Conservation (phyloP, 2,329 filamentous ascomycete genomes). For the Phaeosphaeriaceae sp. region DNA sequence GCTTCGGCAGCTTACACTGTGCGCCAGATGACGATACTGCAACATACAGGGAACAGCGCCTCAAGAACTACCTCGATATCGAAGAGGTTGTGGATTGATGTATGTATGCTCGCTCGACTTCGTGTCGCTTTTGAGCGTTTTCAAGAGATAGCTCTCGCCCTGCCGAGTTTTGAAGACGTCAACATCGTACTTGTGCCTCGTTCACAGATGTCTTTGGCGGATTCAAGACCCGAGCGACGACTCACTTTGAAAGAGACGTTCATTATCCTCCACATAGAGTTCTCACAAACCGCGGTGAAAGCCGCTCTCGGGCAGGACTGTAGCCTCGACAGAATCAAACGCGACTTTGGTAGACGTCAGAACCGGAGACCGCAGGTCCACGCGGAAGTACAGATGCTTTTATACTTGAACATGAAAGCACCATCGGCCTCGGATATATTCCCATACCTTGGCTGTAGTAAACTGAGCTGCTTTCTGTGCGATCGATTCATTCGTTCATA, state of each 20-base stretch:
- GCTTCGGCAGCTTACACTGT: background rate
- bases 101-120: slow-evolving; percentile 28
- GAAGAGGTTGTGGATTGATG: slow-evolving; percentile 25
- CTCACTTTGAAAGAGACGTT: background rate
- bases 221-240: background rate
- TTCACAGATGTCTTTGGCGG: background rate
- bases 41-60: background rate
- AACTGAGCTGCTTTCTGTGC: slow-evolving; percentile 33
- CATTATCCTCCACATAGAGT: background rate
- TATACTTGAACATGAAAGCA: slow-evolving; percentile 18
- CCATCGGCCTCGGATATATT: slow-evolving; percentile 11
- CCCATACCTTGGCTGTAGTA: slow-evolving; percentile 32
- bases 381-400: slow-evolving; percentile 30
- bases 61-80: slow-evolving; percentile 21
- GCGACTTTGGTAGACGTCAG: slow-evolving; percentile 27
- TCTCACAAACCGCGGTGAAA: background rate
- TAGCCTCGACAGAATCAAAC: slow-evolving; percentile 9
- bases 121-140: slow-evolving; percentile 28
- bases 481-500: slow-evolving; percentile 22
- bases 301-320: background rate
- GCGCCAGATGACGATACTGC: background rate
- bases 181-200: background rate
- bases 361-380: slow-evolving; percentile 26
- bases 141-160: slow-evolving; percentile 18
- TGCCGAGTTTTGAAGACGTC: background rate